Evolutionary conservation across 306 rosid species (phyloP).

Genomic region (Prunus mongolica): DNA sequence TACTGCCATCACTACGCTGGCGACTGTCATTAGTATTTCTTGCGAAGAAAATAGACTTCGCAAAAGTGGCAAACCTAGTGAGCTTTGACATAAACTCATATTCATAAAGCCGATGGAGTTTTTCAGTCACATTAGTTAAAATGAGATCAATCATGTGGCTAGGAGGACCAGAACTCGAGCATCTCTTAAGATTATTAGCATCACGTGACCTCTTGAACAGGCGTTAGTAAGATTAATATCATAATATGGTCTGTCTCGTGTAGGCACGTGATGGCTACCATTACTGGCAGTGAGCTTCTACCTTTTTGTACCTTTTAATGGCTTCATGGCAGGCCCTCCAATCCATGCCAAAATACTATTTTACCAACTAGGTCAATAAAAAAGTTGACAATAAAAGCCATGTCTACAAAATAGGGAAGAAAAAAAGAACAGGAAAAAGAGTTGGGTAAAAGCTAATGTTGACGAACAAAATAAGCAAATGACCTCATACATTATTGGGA

Average conservation of each 20-base stretch:
- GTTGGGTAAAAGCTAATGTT: too few relatives aligned
- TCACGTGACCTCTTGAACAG: conserved; percentile 37
- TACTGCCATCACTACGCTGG: too few relatives aligned
- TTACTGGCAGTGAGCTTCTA: background rate
- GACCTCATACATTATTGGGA: too few relatives aligned
- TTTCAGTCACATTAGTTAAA: background rate
- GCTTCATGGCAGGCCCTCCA: background rate
- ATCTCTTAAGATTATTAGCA: conserved; percentile 20
- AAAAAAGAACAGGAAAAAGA: too few relatives aligned
- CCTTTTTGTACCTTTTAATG: background rate
- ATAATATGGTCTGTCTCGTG: conserved; percentile 12
- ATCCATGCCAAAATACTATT: background rate
- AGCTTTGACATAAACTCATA: background rate
- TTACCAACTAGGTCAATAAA: too few relatives aligned
- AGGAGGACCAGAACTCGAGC: background rate
- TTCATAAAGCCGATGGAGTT: background rate
- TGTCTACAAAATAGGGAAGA: too few relatives aligned
- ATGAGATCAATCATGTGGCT: conserved; percentile 20
- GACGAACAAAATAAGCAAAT: too few relatives aligned
- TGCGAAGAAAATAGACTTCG: background rate
- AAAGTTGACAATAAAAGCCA: too few relatives aligned
- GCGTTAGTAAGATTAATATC: background rate
- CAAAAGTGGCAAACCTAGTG: background rate
- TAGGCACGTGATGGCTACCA: conserved; percentile 22
- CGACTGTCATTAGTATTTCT: too few relatives aligned